Evolutionary conservation across 257 asterid species (phyloP).

Genomic region (Fraxinus anomala): DNA sequence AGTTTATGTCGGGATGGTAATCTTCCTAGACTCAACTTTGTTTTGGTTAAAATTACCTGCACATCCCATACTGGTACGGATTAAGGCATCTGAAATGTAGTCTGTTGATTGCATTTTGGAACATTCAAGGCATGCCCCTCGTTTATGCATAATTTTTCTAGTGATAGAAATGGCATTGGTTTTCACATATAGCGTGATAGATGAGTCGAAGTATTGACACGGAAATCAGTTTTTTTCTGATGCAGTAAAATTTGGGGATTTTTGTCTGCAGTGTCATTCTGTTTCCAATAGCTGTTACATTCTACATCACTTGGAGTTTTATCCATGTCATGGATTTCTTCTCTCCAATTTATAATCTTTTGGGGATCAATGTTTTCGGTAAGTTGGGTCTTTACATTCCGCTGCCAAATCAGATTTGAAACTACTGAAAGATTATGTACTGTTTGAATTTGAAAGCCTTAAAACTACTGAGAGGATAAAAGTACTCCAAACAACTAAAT

Average conservation of each 20-base stretch:
- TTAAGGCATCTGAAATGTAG: too few relatives aligned
- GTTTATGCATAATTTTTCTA: neutral
- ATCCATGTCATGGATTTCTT: conserved; percentile 31
- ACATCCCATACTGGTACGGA: neutral
- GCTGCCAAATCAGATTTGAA: too few relatives aligned
- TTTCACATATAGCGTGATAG: neutral
- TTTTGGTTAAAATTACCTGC: neutral
- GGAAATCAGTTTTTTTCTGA: neutral
- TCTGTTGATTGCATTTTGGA: neutral
- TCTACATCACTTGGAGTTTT: conserved; percentile 35
- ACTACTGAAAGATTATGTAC: neutral
- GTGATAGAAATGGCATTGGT: neutral
- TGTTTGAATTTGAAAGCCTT: neutral
- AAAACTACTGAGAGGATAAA: neutral
- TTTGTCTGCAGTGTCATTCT: conserved; percentile 29
- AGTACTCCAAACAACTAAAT: too few relatives aligned
- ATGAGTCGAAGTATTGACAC: neutral
- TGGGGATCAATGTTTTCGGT: conserved; percentile 33
- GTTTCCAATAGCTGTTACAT: conserved; percentile 37
- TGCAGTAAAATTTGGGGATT: neutral
- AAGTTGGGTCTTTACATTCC: neutral
- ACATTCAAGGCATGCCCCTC: neutral
- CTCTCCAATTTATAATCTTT: conserved; percentile 31
- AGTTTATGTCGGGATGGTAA: conserved; percentile 36
- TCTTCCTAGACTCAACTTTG: neutral